These are phyloP conservation scores for Wickerhamomyces queroliae DNA, from an alignment of 805 yeast genomes.

Conservation along the genomic window DNA sequence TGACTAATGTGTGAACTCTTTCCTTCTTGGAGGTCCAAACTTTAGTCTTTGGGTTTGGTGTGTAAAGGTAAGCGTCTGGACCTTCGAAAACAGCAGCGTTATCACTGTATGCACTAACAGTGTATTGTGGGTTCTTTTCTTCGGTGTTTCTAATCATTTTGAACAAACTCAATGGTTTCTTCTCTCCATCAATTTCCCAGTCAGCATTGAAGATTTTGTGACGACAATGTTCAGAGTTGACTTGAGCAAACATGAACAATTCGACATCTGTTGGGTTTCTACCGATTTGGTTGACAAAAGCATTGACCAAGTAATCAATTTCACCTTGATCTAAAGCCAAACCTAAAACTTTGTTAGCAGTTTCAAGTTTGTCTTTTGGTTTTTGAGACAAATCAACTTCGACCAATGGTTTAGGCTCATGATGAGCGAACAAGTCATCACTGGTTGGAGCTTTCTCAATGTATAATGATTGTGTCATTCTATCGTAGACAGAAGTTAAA, in stretches of 20 bases:
- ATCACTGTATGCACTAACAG: constrained; percentile 92
- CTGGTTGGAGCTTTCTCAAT: constrained; percentile 55
- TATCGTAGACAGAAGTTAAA: constrained; percentile 73
- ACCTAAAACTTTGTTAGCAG: constrained; percentile 81
- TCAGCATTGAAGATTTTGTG: constrained; percentile 98
- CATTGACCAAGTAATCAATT: constrained; percentile 77
- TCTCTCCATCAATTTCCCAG: constrained; percentile 88
- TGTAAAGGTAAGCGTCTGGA: constrained; percentile 64
- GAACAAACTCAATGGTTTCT: constrained; percentile 72
- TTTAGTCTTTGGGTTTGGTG: constrained; percentile 71
- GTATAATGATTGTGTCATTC: constrained; percentile 85
- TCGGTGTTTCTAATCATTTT: constrained; percentile 96
- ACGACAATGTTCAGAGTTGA: constrained; percentile 98
- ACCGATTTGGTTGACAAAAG: constrained; percentile 68
- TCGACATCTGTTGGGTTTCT: constrained; percentile 98
- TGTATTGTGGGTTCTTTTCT: constrained; percentile 67
- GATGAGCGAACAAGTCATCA: constrained; percentile 71
- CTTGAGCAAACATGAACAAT: constrained; percentile 98
- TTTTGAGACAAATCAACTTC: constrained; percentile 55
- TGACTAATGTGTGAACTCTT: constrained; percentile 80
- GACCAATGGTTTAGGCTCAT: constrained; percentile 77
- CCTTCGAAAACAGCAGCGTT: constrained; percentile 96
- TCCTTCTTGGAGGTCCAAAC: constrained; percentile 74
- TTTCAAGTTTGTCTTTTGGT: constrained; percentile 50
- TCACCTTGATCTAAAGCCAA: constrained; percentile 94